Evolutionary conservation across 345 rosid species (phyloP), one percentile per base, ranked within the genome.

Genomic region (Hibiscus trionum): DNA sequence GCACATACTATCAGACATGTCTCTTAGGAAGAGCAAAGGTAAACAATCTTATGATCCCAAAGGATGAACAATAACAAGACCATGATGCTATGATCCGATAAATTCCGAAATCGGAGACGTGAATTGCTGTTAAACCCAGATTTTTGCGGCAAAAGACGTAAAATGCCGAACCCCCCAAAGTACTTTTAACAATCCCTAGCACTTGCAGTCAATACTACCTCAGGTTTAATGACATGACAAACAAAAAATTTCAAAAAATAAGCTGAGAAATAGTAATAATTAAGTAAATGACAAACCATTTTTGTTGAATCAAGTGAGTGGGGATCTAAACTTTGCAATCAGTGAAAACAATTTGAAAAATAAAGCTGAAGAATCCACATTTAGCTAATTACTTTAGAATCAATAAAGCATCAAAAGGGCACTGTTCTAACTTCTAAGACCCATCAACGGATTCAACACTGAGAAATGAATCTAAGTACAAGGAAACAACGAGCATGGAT

Each of bases 31-130:
- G 17, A n/a, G 10, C 55, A 71, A 39, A 11, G 19, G n/a, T 37
- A 76, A 39, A 56, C 39, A 73, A 52, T 52, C n/a, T 70, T 55
- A 16, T 11, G 27, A 55, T 55, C 14, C 35, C 63, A 55, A 21
- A 55, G 62, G n/a, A 70, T 33, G 49, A 29, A 55, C 24, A 42
- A 19, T 14, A 42, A 21, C 53, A 63, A n/a, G 53, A 11, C 16
- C 21, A 26, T 66, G 70, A 46, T 35, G 35, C 49, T 57, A 57
- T 70, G 52, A 57, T 69, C 44, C 10, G 52, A 50, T 5, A 31
- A 49, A 50, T 12, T 46, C 70, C 15, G 31, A 42, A 21, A 46
- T 29, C 2, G 9, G 4, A 24, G 19, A 11, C 10, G 21, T 9
- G 9, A 50, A 31, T 50, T 29, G 10, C 31, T 69, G 59, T 31